Conservation (phyloP, 148 eudicot species). For the Rhododendron williamsianum region DNA sequence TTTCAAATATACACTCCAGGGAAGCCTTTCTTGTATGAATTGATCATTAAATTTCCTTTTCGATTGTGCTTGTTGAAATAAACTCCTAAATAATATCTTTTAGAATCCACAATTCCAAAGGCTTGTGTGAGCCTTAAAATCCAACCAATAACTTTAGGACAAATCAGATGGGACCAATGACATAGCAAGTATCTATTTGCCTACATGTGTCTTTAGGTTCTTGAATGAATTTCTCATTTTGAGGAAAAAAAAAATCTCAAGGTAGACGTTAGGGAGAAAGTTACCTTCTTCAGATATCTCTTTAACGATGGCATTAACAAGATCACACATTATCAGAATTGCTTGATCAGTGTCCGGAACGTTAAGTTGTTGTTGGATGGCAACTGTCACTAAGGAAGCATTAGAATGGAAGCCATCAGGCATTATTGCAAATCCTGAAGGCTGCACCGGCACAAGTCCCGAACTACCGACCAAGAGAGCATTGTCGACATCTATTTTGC, state of each 20-base stretch:
- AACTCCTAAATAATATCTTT: background rate
- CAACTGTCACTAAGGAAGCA: background rate
- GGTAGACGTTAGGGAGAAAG: background rate
- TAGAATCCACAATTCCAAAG: background rate
- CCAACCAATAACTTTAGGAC: background rate
- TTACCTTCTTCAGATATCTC: background rate
- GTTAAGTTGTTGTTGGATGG: background rate
- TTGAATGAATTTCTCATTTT: background rate
- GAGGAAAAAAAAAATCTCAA: background rate
- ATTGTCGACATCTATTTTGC: background rate
- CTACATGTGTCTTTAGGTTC: background rate
- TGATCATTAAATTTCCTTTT: background rate
- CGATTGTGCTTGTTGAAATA: background rate
- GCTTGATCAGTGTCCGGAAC: background rate
- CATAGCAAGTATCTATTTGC: background rate
- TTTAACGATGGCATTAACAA: background rate
- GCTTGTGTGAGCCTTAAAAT: background rate
- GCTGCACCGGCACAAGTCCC: background rate
- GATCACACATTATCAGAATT: background rate
- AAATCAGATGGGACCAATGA: background rate
- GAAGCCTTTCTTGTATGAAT: background rate
- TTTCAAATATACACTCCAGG: background rate
- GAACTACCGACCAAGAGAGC: background rate
- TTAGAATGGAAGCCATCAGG: background rate
- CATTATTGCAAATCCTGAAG: conserved; percentile 9